Evolutionary conservation across 2,329 filamentous ascomycete genomes (phyloP), one percentile per base, ranked within the genome.

Genomic region (Paraconiothyrium brasiliense): DNA sequence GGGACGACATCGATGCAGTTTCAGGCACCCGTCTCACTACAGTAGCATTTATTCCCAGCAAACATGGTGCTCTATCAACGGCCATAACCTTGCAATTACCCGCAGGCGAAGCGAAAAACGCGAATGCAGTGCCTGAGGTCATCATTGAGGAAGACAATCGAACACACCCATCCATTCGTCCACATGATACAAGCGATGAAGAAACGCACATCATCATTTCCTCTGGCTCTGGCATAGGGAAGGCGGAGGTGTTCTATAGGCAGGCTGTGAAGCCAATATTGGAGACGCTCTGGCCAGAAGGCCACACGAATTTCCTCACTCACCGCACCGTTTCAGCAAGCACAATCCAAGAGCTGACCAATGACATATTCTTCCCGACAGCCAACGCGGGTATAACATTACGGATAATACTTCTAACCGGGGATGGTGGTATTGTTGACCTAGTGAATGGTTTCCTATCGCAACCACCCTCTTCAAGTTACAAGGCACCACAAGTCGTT

Each of bases 371-470:
- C 63, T 77, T 86, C 13, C 79, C 82, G 1, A 73, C 75, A 41
- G 87, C 87, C 14, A 83, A 82, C 59, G 58, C 72, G 89, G 75
- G 75, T 8, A 62, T 43, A 2, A 34, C 44, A 0, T 60, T 77
- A 2, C 71, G 89, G 0, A 84, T 97, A 30, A 79, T 97, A 34
- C 84, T 98, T 13, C 84, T 97, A 5, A 94, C 91, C 52, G 94
- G 94, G 7, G 94, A 98, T 76, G 94, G 94, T 14, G 94, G 93
- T 6, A 78, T 97, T 2, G 86, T 93, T 20, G 94, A 98, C 69
- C 82, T 95, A 1, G 83, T 97, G 61, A 96, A 97, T 73, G 86
- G 86, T 2, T 83, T 90, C 0, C 71, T 82, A 4, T 65, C 71
- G 50, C 75, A 65, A 60, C 59, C 70, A 8, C 64, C 63, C 4